Percentiles rank a stretch among this genome's conserved stretches.
Conservation (phyloP, 2,329 filamentous ascomycete species). For the Sporothrix variecibatus region DNA sequence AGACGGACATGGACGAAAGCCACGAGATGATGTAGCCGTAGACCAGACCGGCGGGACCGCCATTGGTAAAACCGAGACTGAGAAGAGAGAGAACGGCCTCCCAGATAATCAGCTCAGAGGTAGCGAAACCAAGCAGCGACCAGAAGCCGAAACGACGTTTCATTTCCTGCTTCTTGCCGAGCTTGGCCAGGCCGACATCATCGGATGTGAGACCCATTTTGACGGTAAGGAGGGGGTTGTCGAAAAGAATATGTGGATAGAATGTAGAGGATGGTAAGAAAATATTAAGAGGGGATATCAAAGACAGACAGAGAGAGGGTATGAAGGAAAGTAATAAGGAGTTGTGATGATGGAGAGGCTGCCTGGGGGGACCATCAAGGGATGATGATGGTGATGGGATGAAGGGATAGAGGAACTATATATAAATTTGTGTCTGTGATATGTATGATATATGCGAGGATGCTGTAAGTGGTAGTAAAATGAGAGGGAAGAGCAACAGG, state of each 20-base stretch:
- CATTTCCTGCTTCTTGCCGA: slow-evolving; percentile 28
- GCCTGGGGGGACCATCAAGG: not conserved
- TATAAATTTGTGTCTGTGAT: not conserved
- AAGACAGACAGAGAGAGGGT: not conserved
- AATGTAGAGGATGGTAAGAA: no score
- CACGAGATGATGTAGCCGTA: slow-evolving; percentile 53
- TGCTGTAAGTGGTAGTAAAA: not conserved
- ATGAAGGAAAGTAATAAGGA: not conserved
- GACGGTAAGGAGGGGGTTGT: not conserved
- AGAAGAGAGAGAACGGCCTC: slow-evolving; percentile 30
- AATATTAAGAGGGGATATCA: not conserved
- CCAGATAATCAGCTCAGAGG: slow-evolving; percentile 27
- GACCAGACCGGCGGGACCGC: slow-evolving; percentile 54
- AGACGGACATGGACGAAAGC: slow-evolving; percentile 47
- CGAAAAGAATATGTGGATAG: no score
- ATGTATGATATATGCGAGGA: not conserved
- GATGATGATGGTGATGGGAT: not conserved
- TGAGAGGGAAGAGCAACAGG: not conserved
- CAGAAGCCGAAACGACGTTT: slow-evolving; percentile 25
- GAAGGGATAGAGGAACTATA: not conserved
- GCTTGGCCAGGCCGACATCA: slow-evolving; percentile 19
- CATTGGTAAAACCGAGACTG: slow-evolving; percentile 46
- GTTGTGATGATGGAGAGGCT: not conserved
- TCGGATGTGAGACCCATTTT: not conserved
- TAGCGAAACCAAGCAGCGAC: slow-evolving; percentile 26